Conservation (phyloP, 495 filamentous ascomycete species). For the Pseudomonodictys pantanalensis region DNA sequence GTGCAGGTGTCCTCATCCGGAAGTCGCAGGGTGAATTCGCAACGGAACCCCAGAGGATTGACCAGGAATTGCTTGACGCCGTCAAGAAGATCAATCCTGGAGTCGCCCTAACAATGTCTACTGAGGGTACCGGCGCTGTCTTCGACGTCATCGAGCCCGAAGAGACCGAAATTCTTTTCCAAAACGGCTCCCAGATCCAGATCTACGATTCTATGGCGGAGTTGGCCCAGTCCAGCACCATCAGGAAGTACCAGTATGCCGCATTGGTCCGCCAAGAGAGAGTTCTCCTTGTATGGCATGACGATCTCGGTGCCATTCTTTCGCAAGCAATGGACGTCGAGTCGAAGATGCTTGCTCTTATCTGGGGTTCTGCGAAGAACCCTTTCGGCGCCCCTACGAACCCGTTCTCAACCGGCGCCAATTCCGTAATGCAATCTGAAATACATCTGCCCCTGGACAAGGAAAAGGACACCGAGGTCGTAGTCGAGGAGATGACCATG, state of each 20-base stretch:
- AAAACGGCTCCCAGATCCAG: conserved; percentile 10
- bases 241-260: conserved; percentile 18
- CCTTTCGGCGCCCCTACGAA: conserved; percentile 9
- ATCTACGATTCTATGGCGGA: conserved; percentile 12
- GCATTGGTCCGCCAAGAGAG: conserved; percentile 5
- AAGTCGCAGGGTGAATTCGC: conserved; percentile 8
- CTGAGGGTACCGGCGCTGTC: conserved; percentile 1
- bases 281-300: conserved; percentile 18
- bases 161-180: conserved; percentile 2
- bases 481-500: conserved; percentile 18
- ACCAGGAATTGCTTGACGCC: neutral
- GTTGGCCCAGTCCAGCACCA: conserved; percentile 2
- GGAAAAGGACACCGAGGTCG: neutral
- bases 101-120: conserved; percentile 8
- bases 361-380: neutral
- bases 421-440: neutral
- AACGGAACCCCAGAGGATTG: neutral
- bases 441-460: conserved; percentile 1
- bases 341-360: conserved; percentile 1
- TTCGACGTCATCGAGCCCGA: conserved; percentile 3
- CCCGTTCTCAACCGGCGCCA: conserved; percentile 6
- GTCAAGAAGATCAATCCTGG: conserved; percentile 8
- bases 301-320: conserved; percentile 10
- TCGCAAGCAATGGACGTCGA: conserved; percentile 11
- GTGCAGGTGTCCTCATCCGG: conserved; percentile 2